phyloP scores from a whole-genome alignment of 176 grass and related monocot species.

The Panicum miliaceum region DNA sequence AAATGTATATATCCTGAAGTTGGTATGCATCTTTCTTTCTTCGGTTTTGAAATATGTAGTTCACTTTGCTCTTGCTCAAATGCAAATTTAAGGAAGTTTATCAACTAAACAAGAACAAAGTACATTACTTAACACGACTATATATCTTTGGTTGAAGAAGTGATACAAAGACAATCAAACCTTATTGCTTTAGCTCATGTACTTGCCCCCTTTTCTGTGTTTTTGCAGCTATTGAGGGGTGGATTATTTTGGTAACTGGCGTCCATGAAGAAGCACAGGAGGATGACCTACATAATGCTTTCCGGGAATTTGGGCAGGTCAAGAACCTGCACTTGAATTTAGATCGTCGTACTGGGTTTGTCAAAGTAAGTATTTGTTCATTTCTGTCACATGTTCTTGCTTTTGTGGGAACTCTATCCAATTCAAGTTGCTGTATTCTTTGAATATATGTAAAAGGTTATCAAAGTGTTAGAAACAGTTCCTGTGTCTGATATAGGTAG shows the following conservation, averaged over 20 bases:
- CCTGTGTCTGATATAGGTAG: neutral
- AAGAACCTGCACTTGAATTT: slow-evolving; percentile 78
- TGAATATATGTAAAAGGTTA: neutral
- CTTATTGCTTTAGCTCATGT: slow-evolving; percentile 2
- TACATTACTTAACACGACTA: neutral
- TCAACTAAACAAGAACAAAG: neutral
- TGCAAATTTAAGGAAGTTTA: neutral
- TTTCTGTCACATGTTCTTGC: neutral
- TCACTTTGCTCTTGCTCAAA: neutral
- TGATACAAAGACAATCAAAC: neutral
- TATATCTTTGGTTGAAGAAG: slow-evolving; percentile 5
- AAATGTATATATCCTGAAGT: neutral
- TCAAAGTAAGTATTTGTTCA: slow-evolving; percentile 42
- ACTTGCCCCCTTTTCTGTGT: neutral
- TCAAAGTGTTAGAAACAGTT: neutral
- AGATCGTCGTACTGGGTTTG: slow-evolving; percentile 68
- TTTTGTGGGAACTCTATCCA: neutral
- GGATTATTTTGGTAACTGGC: slow-evolving; percentile 67
- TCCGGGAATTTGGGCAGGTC: slow-evolving; percentile 66
- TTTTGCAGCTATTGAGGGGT: slow-evolving; percentile 62
- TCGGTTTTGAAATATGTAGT: neutral
- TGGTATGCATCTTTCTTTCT: neutral
- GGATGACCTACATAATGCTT: slow-evolving; percentile 68
- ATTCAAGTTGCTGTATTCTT: neutral
- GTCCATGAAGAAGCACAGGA: slow-evolving; percentile 74